phyloP scores from a whole-genome alignment of 345 rosid species.

The Brassica rapa region DNA sequence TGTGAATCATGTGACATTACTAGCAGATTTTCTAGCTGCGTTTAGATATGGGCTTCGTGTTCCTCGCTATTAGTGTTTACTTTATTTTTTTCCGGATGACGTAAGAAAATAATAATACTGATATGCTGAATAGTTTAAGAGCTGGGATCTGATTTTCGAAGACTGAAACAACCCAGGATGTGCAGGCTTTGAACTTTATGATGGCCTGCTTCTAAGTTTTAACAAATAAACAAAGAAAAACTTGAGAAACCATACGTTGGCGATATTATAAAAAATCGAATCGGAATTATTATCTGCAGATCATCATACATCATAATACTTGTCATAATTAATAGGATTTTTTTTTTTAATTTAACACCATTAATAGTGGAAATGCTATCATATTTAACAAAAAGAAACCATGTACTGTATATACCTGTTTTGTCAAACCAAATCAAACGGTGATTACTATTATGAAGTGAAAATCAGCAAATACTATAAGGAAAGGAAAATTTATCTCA shows the following conservation, averaged over 20 bases:
- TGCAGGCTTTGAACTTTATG: neutral
- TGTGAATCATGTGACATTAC: neutral
- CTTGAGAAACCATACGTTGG: neutral
- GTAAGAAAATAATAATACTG: neutral
- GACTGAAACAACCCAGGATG: neutral
- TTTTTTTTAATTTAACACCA: neutral
- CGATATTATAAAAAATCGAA: neutral
- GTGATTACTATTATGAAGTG: neutral
- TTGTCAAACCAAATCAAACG: neutral
- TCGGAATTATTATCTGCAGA: neutral
- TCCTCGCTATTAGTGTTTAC: neutral
- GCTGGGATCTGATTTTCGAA: neutral
- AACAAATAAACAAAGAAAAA: neutral
- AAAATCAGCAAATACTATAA: neutral
- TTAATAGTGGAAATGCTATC: neutral
- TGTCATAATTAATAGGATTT: neutral
- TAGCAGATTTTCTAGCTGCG: neutral
- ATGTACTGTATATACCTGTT: neutral
- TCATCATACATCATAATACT: neutral
- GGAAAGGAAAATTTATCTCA: neutral
- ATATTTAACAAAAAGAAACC: neutral
- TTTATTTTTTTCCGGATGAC: neutral
- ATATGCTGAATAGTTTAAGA: neutral
- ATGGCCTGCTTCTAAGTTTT: neutral
- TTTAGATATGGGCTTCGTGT: conserved; percentile 9